phyloP scores from a whole-genome alignment of 495 filamentous ascomycete genomes.

The Podospora didyma region DNA sequence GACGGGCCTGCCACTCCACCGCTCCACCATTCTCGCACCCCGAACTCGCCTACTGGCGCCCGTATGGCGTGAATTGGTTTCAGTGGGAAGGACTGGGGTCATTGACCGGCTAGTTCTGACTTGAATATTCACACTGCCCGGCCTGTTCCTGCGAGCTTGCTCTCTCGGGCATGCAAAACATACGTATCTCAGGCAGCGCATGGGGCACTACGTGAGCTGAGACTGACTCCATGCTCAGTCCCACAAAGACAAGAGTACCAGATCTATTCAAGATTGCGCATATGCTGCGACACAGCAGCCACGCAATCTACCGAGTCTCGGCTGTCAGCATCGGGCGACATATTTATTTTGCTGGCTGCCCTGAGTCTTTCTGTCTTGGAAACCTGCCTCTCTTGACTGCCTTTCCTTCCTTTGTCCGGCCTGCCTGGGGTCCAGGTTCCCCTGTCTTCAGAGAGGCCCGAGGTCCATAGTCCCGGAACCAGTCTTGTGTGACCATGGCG shows the following conservation, averaged over 20 bases:
- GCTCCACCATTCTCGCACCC: too few species aligned
- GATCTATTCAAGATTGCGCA: slow-evolving; percentile 33
- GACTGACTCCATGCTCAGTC: slow-evolving; percentile 15
- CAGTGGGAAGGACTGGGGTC: slow-evolving; percentile 9
- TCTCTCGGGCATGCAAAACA: slow-evolving; percentile 10
- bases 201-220: slow-evolving; percentile 4
- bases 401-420: too few species aligned
- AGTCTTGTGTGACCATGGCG: neutral
- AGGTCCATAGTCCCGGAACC: slow-evolving; percentile 7
- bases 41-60: neutral
- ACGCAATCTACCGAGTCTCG: slow-evolving; percentile 25
- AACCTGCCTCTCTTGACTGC: too few species aligned
- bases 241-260: slow-evolving; percentile 27
- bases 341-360: neutral
- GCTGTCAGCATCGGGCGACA: slow-evolving; percentile 12
- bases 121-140: neutral
- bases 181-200: slow-evolving; percentile 3
- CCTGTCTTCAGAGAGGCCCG: neutral
- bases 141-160: neutral
- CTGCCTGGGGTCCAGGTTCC: neutral
- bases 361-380: neutral
- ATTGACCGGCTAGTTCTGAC: neutral
- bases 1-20: neutral
- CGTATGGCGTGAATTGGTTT: slow-evolving; percentile 11
- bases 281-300: slow-evolving; percentile 21